Base-by-base conservation (phyloP, 352 stramenopile genomes). In the Phytophthora agathidicida region DNA sequence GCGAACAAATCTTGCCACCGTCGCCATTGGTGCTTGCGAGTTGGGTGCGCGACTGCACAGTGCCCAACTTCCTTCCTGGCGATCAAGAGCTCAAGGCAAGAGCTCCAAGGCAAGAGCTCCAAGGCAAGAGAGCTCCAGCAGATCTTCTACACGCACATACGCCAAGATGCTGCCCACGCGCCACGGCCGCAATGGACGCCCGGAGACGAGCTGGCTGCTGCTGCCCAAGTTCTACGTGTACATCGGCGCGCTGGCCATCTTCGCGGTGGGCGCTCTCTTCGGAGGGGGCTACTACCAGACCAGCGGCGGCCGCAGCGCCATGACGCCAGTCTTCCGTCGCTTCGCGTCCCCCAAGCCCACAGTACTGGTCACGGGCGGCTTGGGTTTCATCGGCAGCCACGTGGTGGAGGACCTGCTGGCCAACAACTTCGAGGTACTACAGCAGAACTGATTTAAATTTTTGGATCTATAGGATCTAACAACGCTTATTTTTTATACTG, bases 381-480 rank as follows among this genome's bases (percentile, higher is more conserved):
- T 94, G 19, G 86, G 86, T 19, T 94, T 94, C 59, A 94, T 94
- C 35, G 86, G 86, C 23, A 93, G 86, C 53, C 86, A 94, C 57
- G 83, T 94, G 22, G 86, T 94, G 5, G 86, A 94, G 32, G 83
- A 93, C 41, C 54, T 94, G 31, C 52, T 91, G 11, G 71, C 61
- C 31, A 93, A 93, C 36, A 77, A 80, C 42, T 93, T 93, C 57
- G 69, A 91, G 65, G 82, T 91, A n/a, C 38, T 28, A 71, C 19
- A 26, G 22, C 13, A 24, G 24, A 24, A n/a, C 9, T 45, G 23
- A 52, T 31, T 39, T 46, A 41, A 43, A 31, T 46, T 44, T n/a
- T n/a, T n/a, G n/a, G n/a, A n/a, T n/a, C n/a, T n/a, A n/a, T n/a
- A n/a, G 22, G 30, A 51, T 48, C 35, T 17, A 52, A 27, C 27